Evolutionary conservation across 306 rosid species (phyloP), one percentile per base, ranked within the genome.

Genomic region (Astragalus glycyphyllos): DNA sequence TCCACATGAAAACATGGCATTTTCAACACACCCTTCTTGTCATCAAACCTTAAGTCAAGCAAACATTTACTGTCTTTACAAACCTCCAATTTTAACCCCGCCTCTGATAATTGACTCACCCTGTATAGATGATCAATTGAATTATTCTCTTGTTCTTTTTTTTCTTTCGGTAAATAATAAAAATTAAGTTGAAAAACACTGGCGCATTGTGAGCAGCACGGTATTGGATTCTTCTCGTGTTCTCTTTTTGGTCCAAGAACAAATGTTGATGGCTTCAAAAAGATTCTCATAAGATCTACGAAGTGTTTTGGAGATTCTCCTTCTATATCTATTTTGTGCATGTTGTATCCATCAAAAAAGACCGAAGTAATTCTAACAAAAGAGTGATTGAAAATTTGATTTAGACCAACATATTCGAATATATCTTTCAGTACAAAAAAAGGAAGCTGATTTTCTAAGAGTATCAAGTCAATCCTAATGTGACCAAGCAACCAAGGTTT

Each of bases 41-140:
- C 23, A 0, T 5, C 0, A 48, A 58, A 86, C 1, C 11, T 8
- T 14, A 86, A 46, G 14, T 75, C 77, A 55, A 76, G 49, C 2
- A 74, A 1, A 57, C 68, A 17, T 23, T 48, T 47, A 16, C 26
- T 61, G 23, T 20, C 23, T 20, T 20, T 20, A 10, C 35, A 49
- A 15, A 0, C 67, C 15, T 45, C 8, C 14, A 81, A 74, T 50
- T 8, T n/a, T 17, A 86, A 71, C 6, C 85, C 85, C 4, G 83
- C 83, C 13, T 29, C 41, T 12, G 8, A 48, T 32, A 84, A 57
- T 50, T 67, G 69, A n/a, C 69, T 57, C 32, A 40, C 75, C 11
- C 23, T 48, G 7, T 29, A 35, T 0, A 34, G 35, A 53, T 53
- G 29, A 14, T 0, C 56, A 50, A 50, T 3, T 50, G 12, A 0